These are phyloP conservation scores for Trichoderma citrinoviride DNA, from an alignment of 2,329 filamentous ascomycete species.

Conservation along the genomic window DNA sequence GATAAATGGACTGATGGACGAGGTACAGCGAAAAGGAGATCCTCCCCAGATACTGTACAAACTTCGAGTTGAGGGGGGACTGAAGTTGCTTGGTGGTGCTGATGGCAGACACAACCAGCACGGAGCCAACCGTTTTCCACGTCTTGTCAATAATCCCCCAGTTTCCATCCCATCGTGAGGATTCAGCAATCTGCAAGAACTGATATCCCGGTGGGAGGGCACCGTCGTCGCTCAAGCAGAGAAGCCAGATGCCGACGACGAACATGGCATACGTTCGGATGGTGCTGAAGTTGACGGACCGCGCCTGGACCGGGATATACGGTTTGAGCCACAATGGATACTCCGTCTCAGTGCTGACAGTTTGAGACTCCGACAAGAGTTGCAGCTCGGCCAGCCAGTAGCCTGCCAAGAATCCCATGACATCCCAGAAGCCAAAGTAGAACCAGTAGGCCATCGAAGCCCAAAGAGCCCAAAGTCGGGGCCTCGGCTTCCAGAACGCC, in stretches of 20 bases:
- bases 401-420: conserved; percentile 11
- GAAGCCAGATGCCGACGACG: conserved; percentile 6
- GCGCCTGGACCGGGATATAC: conserved; percentile 5
- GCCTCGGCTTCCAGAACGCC: conserved; percentile 4
- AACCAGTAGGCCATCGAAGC: conserved; percentile 15
- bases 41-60: conserved; percentile 11
- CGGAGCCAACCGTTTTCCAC: conserved; percentile 17
- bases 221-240: conserved; percentile 13
- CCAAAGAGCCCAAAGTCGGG: conserved; percentile 9
- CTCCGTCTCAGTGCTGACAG: background rate
- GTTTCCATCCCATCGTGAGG: conserved; percentile 13
- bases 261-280: conserved; percentile 7
- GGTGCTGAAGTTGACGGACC: conserved; percentile 4
- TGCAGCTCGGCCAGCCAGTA: conserved; percentile 18
- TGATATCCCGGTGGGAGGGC: conserved; percentile 17
- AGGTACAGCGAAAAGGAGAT: conserved; percentile 16
- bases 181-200: conserved; percentile 9
- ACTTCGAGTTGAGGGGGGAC: conserved; percentile 1
- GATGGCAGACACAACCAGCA: conserved; percentile 13
- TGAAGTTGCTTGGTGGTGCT: background rate
- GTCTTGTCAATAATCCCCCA: conserved; percentile 6
- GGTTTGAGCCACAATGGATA: conserved; percentile 9
- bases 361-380: background rate
- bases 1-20: conserved; percentile 11
- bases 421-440: conserved; percentile 15